phyloP scores from a whole-genome alignment of 2,329 filamentous ascomycete species.

The Remersonia thermophila region DNA sequence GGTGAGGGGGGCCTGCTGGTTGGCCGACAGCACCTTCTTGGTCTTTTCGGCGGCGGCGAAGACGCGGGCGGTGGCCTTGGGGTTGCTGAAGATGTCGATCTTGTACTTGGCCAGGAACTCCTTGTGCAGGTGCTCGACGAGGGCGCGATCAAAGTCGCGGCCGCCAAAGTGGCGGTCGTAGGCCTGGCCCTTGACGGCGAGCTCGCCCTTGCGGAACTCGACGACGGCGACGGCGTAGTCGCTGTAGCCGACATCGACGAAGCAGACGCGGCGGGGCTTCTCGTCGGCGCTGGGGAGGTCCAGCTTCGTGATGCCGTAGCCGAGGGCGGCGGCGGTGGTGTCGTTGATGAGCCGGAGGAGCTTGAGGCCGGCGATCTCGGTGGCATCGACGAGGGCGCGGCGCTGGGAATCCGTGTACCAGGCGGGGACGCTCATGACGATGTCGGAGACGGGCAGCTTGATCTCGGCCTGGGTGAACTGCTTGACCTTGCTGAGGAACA shows the following conservation, averaged over 20 bases:
- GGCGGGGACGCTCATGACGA: constrained; percentile 86
- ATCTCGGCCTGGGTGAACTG: constrained; percentile 76
- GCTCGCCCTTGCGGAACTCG: constrained; percentile 94
- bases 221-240: constrained; percentile 92
- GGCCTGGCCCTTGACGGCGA: constrained; percentile 82
- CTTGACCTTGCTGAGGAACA: constrained; percentile 94
- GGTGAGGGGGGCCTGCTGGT: constrained; percentile 82
- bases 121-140: constrained; percentile 87
- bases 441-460: constrained; percentile 79
- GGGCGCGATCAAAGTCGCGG: constrained; percentile 88
- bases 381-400: constrained; percentile 75
- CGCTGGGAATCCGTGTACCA: constrained; percentile 98
- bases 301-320: constrained; percentile 95
- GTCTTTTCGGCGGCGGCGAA: constrained; percentile 86
- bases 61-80: constrained; percentile 80
- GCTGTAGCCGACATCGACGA: constrained; percentile 92
- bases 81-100: constrained; percentile 84
- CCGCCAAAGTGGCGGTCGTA: constrained; percentile 96
- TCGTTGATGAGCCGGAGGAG: constrained; percentile 93
- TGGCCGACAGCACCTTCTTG: constrained; percentile 97
- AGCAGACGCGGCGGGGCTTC: constrained; percentile 80
- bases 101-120: constrained; percentile 98
- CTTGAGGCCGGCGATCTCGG: constrained; percentile 88
- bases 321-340: constrained; percentile 88
- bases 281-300: constrained; percentile 82